Conservation (phyloP, 345 rosid species). For the Adansonia digitata region DNA sequence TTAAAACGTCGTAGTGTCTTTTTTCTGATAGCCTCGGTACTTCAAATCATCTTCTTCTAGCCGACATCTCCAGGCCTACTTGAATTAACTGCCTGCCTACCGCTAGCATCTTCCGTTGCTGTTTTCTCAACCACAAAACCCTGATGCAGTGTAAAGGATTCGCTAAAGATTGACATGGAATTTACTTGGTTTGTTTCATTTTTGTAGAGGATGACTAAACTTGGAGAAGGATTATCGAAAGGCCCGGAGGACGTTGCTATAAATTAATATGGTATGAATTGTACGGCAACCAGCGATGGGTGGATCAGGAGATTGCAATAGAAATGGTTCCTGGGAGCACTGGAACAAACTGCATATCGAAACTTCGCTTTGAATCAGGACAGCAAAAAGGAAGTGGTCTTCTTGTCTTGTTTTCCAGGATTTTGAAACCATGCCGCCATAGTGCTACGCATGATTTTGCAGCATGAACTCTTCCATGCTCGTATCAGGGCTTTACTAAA, state of each 20-base stretch:
- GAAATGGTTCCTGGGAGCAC: slow-evolving; percentile 35
- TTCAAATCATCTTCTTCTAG: slow-evolving; percentile 37
- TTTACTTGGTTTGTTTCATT: not conserved
- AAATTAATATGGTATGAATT: slow-evolving; percentile 32
- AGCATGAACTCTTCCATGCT: too few relatives aligned
- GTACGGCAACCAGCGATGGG: slow-evolving; percentile 40
- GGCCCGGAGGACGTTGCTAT: slow-evolving; percentile 34
- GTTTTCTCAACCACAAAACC: slow-evolving; percentile 24
- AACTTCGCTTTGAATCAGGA: slow-evolving; percentile 35
- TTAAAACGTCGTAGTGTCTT: not conserved
- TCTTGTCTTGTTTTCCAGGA: slow-evolving; percentile 15
- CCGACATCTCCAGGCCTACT: slow-evolving; percentile 38
- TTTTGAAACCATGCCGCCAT: too few relatives aligned
- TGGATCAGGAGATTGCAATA: slow-evolving; percentile 43
- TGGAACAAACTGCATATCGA: slow-evolving; percentile 32
- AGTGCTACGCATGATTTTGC: too few relatives aligned
- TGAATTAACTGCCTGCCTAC: too few relatives aligned
- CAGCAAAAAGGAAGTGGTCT: slow-evolving; percentile 27
- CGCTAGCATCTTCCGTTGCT: slow-evolving; percentile 14
- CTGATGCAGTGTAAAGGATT: slow-evolving; percentile 21
- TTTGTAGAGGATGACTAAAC: slow-evolving; percentile 24
- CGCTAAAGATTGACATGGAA: not conserved
- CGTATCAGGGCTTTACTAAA: too few relatives aligned
- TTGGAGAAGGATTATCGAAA: slow-evolving; percentile 38
- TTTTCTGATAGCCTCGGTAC: slow-evolving; percentile 24